A percentile compares a stretch with the other conserved stretches of the same genome.
These are phyloP conservation scores for Sequoiadendron giganteum DNA, from an alignment of 75 land plant genomes.

Conservation along the genomic window DNA sequence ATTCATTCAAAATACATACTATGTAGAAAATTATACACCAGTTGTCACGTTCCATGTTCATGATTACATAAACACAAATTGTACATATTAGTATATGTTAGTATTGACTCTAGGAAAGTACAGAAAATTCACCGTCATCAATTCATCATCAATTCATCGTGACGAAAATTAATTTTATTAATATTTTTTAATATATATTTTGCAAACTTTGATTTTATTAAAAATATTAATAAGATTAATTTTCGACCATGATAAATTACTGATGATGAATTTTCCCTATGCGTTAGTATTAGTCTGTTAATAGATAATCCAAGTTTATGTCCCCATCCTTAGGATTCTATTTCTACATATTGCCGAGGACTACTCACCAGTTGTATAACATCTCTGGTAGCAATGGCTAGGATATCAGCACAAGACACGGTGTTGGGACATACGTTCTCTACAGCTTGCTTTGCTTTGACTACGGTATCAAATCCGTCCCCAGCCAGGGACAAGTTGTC, in stretches of 20 bases:
- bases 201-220: no score
- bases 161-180: no score
- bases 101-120: no score
- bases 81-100: background rate
- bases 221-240: no score
- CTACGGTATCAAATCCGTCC: conserved; percentile 85
- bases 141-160: no score
- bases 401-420: conserved; percentile 42
- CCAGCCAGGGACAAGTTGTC: conserved; percentile 77
- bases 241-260: no score
- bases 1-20: background rate
- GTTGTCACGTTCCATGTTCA: background rate
- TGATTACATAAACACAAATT: background rate
- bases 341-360: background rate
- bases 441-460: conserved; percentile 71
- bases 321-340: background rate
- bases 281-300: background rate
- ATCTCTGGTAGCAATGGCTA: conserved; percentile 27
- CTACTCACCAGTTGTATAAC: conserved; percentile 21
- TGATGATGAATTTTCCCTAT: no score
- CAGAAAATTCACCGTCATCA: no score
- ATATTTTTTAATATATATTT: no score
- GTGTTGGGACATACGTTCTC: conserved; percentile 37
- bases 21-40: background rate
- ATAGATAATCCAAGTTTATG: background rate